Base-by-base conservation (phyloP, 2,329 filamentous ascomycete genomes). In the Monosporascus cannonballus region DNA sequence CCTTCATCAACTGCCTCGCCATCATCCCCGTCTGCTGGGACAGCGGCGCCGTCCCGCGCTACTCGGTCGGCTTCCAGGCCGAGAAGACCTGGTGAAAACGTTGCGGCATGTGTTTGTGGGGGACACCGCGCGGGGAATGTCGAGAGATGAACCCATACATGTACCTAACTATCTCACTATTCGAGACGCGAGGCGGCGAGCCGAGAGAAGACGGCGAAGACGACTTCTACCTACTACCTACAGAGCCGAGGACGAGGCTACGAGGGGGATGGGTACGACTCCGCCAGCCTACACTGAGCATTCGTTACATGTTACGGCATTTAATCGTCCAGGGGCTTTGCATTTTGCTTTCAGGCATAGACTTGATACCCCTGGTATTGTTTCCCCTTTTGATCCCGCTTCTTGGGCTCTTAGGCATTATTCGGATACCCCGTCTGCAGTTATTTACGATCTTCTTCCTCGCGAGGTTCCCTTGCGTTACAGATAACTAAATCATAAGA, bases 1-100 rank as follows among this genome's bases (percentile, higher is more conserved):
- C 78, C 0, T 96, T 96, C 64, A 86, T 86, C 75, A 96, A 96
- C 61, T 67, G 92, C 14, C 75, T 96, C 50, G 90, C 87, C n/a
- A 90, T 95, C 76, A 88, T 96, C 50, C 90, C 90, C 0, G 83
- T 96, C 36, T 73, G 75, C 2, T 87, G 84, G 78, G 82, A 89
- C 41, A 77, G 79, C 1, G 74, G 39, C 9, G 9, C 79, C 15
- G 78, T 81, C 11, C 81, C 83, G 55, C 84, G 84, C 55, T 92
- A 88, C 64, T 90, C 86, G 49, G 85, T 96, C 25, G 90, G 90
- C 3, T 92, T 96, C 63, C 84, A 91, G 66, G 86, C 89, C 27
- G 88, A 71, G 51, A 67, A 66, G 55, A 62, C 62, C 2, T 61
- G 57, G 59, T 66, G 48, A 57, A 11, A 39, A 17, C 15, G 37